Percentiles rank a stretch among this genome's conserved stretches.
phyloP scores from a whole-genome alignment of 2,329 filamentous ascomycete genomes.

The Macroventuria anomochaeta region DNA sequence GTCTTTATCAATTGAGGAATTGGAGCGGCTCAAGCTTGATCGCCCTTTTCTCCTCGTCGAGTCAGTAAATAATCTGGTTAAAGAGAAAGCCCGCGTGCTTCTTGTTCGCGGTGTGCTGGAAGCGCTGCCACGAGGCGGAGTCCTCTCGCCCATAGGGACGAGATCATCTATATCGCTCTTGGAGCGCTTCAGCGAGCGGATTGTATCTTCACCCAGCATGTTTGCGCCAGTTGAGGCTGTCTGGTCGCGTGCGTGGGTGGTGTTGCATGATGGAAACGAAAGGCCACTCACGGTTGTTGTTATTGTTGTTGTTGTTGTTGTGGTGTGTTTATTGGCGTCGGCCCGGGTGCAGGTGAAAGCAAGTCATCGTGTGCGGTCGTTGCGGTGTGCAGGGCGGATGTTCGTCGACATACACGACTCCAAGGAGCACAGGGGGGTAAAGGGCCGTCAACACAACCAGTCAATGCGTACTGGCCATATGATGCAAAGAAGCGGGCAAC shows the following conservation, averaged over 20 bases:
- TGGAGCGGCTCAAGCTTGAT: slow-evolving; percentile 22
- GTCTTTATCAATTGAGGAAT: slow-evolving; percentile 29
- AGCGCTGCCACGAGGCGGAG: slow-evolving; percentile 21
- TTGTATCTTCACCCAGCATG: slow-evolving; percentile 27
- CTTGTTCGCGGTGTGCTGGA: slow-evolving; percentile 15
- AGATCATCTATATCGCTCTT: slow-evolving; percentile 19
- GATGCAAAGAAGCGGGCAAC: background rate
- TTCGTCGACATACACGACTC: slow-evolving; percentile 27
- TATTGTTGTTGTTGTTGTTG: slow-evolving; percentile 21
- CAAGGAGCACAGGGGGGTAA: slow-evolving; percentile 13
- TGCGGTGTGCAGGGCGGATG: slow-evolving; percentile 26
- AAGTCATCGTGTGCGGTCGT: slow-evolving; percentile 32
- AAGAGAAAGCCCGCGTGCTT: slow-evolving; percentile 33
- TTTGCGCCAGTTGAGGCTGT: slow-evolving; percentile 7
- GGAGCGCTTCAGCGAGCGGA: slow-evolving; percentile 31
- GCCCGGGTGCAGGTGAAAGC: slow-evolving; percentile 33
- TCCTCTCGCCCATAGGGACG: slow-evolving; percentile 21
- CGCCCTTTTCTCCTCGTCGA: slow-evolving; percentile 31
- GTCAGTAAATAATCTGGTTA: slow-evolving; percentile 40
- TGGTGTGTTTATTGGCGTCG: slow-evolving; percentile 18
- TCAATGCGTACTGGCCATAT: slow-evolving; percentile 6
- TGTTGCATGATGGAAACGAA: slow-evolving; percentile 17
- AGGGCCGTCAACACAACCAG: slow-evolving; percentile 10
- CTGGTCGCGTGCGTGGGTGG: slow-evolving; percentile 4
- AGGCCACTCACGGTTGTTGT: slow-evolving; percentile 31